These are phyloP conservation scores for Cicer chorassanicum DNA, from an alignment of 306 rosid species.

Conservation along the genomic window DNA sequence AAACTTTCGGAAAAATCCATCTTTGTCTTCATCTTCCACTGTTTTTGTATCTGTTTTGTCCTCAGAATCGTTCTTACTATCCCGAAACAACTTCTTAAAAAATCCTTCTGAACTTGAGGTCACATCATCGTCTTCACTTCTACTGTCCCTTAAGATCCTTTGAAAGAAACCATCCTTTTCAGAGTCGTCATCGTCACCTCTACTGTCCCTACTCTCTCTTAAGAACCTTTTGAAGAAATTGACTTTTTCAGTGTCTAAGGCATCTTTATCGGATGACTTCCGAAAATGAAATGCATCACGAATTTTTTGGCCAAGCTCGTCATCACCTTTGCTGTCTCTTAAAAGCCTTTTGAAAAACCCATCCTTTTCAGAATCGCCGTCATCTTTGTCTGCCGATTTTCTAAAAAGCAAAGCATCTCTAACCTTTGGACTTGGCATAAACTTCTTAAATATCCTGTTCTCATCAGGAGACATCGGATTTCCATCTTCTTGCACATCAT, in stretches of 20 bases:
- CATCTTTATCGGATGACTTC: conserved; percentile 82
- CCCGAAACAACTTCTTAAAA: conserved; percentile 90
- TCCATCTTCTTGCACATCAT: conserved; percentile 65
- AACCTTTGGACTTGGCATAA: conserved; percentile 86
- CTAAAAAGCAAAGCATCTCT: conserved; percentile 91
- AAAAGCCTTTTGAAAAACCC: conserved; percentile 93
- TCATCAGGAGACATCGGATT: conserved; percentile 72
- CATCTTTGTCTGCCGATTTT: conserved; percentile 89
- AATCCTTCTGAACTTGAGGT: conserved; percentile 86
- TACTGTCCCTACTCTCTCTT: conserved; percentile 73
- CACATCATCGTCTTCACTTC: conserved; percentile 69
- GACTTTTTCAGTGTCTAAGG: conserved; percentile 77
- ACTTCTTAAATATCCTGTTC: conserved; percentile 79
- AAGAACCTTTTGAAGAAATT: conserved; percentile 84
- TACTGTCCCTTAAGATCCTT: conserved; percentile 76
- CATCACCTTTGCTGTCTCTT: conserved; percentile 88
- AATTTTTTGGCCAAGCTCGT: conserved; percentile 73
- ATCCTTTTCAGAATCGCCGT: conserved; percentile 83
- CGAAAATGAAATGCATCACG: conserved; percentile 79
- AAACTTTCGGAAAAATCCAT: conserved; percentile 81
- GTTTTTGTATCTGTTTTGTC: conserved; percentile 64
- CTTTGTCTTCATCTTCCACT: conserved; percentile 80
- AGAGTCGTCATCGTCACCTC: conserved; percentile 57
- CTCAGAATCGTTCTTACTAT: conserved; percentile 76
- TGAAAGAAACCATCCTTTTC: conserved; percentile 89